Conservation (phyloP, 2,329 filamentous ascomycete species). For the Talaromyces sp. region DNA sequence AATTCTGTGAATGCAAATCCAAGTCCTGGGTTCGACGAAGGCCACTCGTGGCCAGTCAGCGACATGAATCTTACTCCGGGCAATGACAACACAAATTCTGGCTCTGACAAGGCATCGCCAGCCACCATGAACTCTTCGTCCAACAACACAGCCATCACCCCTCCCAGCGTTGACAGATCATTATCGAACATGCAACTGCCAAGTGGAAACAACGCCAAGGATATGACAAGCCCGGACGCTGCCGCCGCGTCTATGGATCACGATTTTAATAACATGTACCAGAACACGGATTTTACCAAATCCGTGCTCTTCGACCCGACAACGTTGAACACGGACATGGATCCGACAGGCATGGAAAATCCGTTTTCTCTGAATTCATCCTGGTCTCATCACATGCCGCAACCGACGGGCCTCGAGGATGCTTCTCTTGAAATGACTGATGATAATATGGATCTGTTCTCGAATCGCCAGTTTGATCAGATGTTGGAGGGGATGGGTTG, state of each 20-base stretch:
- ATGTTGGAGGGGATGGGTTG: constrained; percentile 22
- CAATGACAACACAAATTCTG: constrained; percentile 24
- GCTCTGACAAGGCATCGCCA: constrained; percentile 31
- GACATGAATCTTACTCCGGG: constrained; percentile 30
- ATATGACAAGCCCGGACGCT: not conserved
- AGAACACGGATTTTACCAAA: not conserved
- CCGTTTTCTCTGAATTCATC: constrained; percentile 21
- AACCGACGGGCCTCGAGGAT: not conserved
- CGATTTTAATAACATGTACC: not conserved
- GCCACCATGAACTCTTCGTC: constrained; percentile 33
- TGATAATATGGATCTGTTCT: constrained; percentile 21
- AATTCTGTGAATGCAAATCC: constrained; percentile 1
- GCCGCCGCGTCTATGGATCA: not conserved
- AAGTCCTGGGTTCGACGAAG: constrained; percentile 5
- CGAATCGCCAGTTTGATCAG: constrained; percentile 32
- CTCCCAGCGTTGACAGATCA: constrained; percentile 22
- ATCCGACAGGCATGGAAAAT: constrained; percentile 16
- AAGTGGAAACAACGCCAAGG: not conserved
- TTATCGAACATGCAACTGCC: not conserved
- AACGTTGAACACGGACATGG: constrained; percentile 12
- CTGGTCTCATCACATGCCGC: constrained; percentile 23
- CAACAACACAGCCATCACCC: constrained; percentile 30
- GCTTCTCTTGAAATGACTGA: constrained; percentile 3
- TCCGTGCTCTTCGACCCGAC: constrained; percentile 4
- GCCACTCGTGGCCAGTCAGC: constrained; percentile 14